Percentiles rank a stretch among this genome's conserved stretches.
These are phyloP conservation scores for Thermothielavioides terrestris DNA, from an alignment of 495 filamentous ascomycete genomes.

Conservation along the genomic window DNA sequence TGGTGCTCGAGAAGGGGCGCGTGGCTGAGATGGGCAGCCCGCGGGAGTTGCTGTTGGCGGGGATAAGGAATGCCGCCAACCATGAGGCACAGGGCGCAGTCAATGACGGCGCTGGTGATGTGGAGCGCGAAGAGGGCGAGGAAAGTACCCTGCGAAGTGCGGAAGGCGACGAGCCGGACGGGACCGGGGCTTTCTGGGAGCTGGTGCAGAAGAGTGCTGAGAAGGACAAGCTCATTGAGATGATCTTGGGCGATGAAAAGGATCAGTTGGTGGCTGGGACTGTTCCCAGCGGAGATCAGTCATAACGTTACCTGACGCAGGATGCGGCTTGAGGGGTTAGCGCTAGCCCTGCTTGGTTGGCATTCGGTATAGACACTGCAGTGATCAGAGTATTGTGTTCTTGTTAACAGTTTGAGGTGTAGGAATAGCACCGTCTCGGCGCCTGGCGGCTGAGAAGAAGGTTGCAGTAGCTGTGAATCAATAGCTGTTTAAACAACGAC, in stretches of 20 bases:
- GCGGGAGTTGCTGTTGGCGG: conserved; percentile 15
- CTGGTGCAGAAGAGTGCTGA: conserved; percentile 24
- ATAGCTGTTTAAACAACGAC: no score
- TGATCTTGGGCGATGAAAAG: conserved; percentile 13
- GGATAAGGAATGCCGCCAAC: conserved; percentile 3
- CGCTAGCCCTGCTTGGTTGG: no score
- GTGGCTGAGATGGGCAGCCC: conserved; percentile 48
- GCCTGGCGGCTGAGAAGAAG: no score
- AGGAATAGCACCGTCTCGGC: no score
- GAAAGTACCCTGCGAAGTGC: background rate
- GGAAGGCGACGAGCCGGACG: conserved; percentile 4
- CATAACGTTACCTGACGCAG: no score
- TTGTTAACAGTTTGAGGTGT: no score
- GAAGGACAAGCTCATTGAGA: conserved; percentile 18
- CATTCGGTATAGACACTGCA: no score
- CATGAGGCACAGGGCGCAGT: background rate
- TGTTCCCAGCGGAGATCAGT: background rate
- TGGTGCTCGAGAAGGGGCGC: conserved; percentile 51
- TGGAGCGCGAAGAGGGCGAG: background rate
- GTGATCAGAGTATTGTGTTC: no score
- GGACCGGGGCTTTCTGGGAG: conserved; percentile 22
- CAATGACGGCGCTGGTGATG: background rate
- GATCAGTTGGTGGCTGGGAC: background rate
- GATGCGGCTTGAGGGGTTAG: no score
- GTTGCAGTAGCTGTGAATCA: no score